Evolutionary conservation across 2,329 filamentous ascomycete species (phyloP).

Genomic region (Monosporascus sp.): DNA sequence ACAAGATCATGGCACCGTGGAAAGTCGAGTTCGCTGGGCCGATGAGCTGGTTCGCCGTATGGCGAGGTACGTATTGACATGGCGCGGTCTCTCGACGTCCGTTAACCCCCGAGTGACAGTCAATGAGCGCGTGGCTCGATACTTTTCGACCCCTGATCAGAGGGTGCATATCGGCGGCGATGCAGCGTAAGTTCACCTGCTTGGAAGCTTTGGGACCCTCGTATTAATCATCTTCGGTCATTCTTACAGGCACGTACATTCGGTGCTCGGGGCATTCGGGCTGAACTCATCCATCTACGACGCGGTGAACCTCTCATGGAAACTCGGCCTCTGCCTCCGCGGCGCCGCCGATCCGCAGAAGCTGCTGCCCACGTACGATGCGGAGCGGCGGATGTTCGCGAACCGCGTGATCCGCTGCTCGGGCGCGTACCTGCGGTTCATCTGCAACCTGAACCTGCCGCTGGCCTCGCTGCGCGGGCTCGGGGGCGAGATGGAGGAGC

Average conservation of each 20-base stretch:
- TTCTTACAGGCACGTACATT: constrained; percentile 25
- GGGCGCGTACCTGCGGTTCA: constrained; percentile 14
- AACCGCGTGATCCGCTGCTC: constrained; percentile 13
- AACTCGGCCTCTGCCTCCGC: constrained; percentile 23
- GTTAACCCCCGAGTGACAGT: constrained; percentile 11
- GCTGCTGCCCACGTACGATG: constrained; percentile 25
- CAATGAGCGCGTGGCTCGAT: constrained; percentile 27
- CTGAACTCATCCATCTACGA: constrained; percentile 32
- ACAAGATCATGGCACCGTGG: constrained; percentile 29
- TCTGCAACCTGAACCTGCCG: constrained; percentile 20
- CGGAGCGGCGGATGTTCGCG: constrained; percentile 22
- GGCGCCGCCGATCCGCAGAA: constrained; percentile 14
- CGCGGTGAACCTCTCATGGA: constrained; percentile 30
- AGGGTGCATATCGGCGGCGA: constrained; percentile 28
- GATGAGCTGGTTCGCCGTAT: constrained; percentile 31
- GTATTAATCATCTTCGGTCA: no score
- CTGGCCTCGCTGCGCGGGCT: background rate
- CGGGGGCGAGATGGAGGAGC: background rate
- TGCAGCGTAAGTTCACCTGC: constrained; percentile 18
- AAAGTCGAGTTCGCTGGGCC: constrained; percentile 25
- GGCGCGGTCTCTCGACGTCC: no score
- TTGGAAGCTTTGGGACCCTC: no score
- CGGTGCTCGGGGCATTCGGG: constrained; percentile 31
- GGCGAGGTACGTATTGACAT: constrained; percentile 19
- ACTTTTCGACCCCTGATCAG: constrained; percentile 24